Percentiles rank a stretch among this genome's conserved stretches.
phyloP scores from a whole-genome alignment of 169 alveolate genomes.

The Cyclospora cayetanensis region DNA sequence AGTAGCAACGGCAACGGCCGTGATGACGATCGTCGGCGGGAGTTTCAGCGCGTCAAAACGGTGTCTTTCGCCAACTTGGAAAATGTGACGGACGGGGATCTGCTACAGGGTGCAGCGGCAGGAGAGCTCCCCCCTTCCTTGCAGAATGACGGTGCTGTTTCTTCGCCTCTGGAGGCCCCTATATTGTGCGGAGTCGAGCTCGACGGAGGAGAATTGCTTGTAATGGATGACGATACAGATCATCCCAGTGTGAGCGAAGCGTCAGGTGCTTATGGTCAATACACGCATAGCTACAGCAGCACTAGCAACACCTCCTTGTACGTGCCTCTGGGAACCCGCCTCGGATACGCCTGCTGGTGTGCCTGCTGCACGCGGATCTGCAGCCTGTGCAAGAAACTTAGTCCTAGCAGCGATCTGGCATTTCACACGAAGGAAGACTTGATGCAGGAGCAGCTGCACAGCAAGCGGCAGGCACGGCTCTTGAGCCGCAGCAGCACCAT shows the following conservation, averaged over 20 bases:
- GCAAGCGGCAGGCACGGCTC: neutral
- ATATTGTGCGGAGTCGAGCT: too few species aligned
- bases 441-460: constrained; percentile 17
- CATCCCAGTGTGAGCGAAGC: neutral
- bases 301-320: neutral
- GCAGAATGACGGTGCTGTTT: neutral
- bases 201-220: too few species aligned
- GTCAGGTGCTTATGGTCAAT: neutral
- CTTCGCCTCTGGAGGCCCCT: neutral
- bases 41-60: constrained; percentile 43
- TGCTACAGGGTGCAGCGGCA: neutral
- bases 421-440: neutral
- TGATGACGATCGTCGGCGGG: neutral
- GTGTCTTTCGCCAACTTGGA: constrained; percentile 51
- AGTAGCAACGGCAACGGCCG: neutral
- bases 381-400: neutral
- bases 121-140: neutral
- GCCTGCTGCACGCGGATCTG: neutral
- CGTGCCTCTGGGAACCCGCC: neutral
- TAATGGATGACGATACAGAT: neutral
- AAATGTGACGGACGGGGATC: neutral
- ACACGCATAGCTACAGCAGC: neutral
- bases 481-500: neutral
- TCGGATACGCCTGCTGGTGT: neutral
- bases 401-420: neutral